These are phyloP conservation scores for Saturnispora besseyi DNA, from an alignment of 805 yeast genomes.

Conservation along the genomic window DNA sequence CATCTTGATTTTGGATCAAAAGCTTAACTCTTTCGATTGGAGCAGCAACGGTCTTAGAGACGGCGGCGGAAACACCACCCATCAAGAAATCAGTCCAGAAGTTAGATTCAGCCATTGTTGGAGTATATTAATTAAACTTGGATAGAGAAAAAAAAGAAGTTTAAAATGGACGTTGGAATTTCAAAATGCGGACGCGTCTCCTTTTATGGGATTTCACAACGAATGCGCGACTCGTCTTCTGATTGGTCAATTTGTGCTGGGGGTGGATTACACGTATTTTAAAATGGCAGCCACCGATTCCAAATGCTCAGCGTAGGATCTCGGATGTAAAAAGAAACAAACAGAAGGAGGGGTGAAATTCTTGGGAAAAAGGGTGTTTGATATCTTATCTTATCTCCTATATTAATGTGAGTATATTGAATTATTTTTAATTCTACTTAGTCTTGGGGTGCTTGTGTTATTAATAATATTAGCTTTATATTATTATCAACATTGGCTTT, in stretches of 20 bases:
- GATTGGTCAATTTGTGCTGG: neutral
- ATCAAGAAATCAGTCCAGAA: constrained; percentile 68
- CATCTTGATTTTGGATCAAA: constrained; percentile 95
- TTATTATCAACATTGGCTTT: no score
- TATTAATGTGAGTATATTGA: no score
- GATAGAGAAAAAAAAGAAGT: constrained; percentile 12
- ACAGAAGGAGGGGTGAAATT: neutral
- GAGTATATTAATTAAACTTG: constrained; percentile 8
- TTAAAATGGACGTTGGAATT: neutral
- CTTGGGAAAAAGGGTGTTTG: no score
- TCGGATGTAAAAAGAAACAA: no score
- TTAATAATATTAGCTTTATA: no score
- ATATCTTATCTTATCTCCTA: no score
- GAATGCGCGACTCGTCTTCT: neutral
- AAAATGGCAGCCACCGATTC: neutral
- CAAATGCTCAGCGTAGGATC: neutral
- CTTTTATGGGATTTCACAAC: neutral
- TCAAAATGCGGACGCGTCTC: neutral
- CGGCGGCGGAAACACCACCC: constrained; percentile 99
- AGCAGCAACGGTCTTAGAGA: constrained; percentile 95
- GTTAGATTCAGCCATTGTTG: constrained; percentile 29
- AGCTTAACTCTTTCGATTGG: constrained; percentile 96
- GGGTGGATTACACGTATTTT: neutral
- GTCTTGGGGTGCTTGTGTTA: no score
- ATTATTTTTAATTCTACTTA: no score